Evolutionary conservation across 2,329 filamentous ascomycete species (phyloP).

Genomic region (Xylaria digitata): DNA sequence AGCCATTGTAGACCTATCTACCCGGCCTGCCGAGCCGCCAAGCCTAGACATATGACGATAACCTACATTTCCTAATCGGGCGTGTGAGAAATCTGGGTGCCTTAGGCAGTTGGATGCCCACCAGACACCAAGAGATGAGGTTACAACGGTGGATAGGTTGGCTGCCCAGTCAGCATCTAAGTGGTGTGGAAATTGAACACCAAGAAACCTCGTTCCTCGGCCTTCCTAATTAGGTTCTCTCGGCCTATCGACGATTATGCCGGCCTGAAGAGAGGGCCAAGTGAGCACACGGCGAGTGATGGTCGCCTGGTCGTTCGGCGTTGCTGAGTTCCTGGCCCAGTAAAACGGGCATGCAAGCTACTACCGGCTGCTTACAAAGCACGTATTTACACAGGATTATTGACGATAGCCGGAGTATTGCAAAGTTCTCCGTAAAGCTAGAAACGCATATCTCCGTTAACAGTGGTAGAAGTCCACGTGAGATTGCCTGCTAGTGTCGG

Average conservation of each 20-base stretch:
- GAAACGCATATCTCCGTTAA: conserved; percentile 20
- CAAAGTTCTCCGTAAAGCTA: conserved; percentile 14
- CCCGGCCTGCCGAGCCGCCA: too few relatives aligned
- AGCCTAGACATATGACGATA: too few relatives aligned
- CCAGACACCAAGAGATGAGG: conserved; percentile 27
- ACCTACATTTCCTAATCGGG: too few relatives aligned
- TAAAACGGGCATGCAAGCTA: conserved; percentile 20
- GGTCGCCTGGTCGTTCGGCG: conserved; percentile 19
- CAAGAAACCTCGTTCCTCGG: conserved; percentile 27
- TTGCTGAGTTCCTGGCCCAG: conserved; percentile 23
- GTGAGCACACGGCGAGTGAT: conserved; percentile 16
- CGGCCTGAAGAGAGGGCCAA: conserved; percentile 6
- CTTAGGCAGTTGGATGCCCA: conserved; percentile 15
- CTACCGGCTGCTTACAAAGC: conserved; percentile 20
- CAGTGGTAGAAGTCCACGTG: conserved; percentile 7
- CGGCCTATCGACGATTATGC: conserved; percentile 25
- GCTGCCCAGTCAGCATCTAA: conserved; percentile 21
- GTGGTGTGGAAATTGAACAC: conserved; percentile 28
- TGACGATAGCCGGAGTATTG: conserved; percentile 19
- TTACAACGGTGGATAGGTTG: conserved; percentile 25
- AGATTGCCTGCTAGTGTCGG: conserved; percentile 27
- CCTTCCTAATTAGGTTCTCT: conserved; percentile 35
- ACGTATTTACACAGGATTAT: conserved; percentile 14
- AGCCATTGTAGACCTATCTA: too few relatives aligned
- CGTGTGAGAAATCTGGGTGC: too few relatives aligned